Evolutionary conservation across 1,284 basidiomycete genomes (phyloP), one percentile per base, ranked within the genome.

Genomic region (Hymenochaete sp.): DNA sequence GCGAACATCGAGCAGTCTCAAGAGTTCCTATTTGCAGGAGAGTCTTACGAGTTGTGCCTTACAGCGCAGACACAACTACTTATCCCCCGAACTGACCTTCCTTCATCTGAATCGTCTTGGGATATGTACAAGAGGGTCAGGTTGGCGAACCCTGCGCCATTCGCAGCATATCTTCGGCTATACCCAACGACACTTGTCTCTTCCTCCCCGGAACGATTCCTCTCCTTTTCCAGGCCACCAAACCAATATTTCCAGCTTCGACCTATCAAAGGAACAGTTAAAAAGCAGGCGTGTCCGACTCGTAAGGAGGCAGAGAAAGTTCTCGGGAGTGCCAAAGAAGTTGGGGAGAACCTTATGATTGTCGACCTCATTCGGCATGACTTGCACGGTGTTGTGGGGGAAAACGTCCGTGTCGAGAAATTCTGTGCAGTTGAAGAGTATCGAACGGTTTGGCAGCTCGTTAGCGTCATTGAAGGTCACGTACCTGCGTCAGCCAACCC

Each of bases 261-360:
- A 43, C 93, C 93, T 1, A 98, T 98, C 65, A 98, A 98, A 60
- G 95, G 95, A 4, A 98, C 92, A 1, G 66, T 88, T 19, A 75
- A 76, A 41, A 87, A 86, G 59, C 73, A 66, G 4, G 73, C 75
- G 11, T 71, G 68, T 11, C 67, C 83, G 44, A 79, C 74, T 18
- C 77, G 80, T 8, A 71, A 70, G 26, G 67, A 73, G 28, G 84
- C 84, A 7, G 79, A 83, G 56, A 55, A 75, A 55, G 62, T 72
- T 2, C 67, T 98, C 25, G 69, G 78, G 4, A 93, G 89, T 59
- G 67, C 70, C 33, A 98, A 98, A 63, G 95, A 98, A 62, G 79
- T 95, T 1, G 95, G 93, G 0, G 95, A 98, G 66, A 98, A 98
- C 60, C 66, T 98, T 44, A 98, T 98, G 95, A 98, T 98, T 54